Conservation (phyloP, 2,329 filamentous ascomycete genomes). For the Endothia cerciana region DNA sequence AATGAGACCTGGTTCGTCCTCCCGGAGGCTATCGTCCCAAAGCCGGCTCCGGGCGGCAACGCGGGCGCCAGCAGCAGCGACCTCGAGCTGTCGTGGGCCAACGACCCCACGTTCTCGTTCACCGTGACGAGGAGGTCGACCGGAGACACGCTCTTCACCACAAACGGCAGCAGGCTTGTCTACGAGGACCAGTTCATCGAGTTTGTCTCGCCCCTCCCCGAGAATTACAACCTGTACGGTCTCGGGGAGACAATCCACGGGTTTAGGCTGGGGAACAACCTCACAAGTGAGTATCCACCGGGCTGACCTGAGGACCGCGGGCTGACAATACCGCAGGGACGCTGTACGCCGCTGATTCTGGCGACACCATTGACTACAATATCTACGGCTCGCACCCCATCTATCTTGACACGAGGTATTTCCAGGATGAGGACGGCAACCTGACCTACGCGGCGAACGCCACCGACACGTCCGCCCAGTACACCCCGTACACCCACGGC, state of each 20-base stretch:
- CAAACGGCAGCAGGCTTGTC: slow-evolving; percentile 64
- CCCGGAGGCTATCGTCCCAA: slow-evolving; percentile 64
- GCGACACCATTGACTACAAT: slow-evolving; percentile 67
- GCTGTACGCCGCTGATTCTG: slow-evolving; percentile 68
- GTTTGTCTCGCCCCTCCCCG: slow-evolving; percentile 66
- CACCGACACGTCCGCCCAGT: slow-evolving; percentile 55
- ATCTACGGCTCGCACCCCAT: slow-evolving; percentile 79
- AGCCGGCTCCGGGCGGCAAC: slow-evolving; percentile 50
- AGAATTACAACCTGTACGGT: slow-evolving; percentile 77
- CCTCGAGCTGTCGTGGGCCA: slow-evolving; percentile 57
- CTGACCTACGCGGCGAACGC: slow-evolving; percentile 59
- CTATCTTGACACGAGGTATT: slow-evolving; percentile 81
- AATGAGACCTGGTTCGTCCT: slow-evolving; percentile 72
- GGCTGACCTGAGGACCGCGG: background rate
- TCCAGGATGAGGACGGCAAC: slow-evolving; percentile 55
- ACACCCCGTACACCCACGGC: slow-evolving; percentile 73
- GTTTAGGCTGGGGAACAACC: slow-evolving; percentile 72
- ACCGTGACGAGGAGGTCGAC: slow-evolving; percentile 61
- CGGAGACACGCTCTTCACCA: slow-evolving; percentile 70
- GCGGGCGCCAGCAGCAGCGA: slow-evolving; percentile 53
- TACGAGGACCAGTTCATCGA: slow-evolving; percentile 82
- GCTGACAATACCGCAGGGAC: slow-evolving; percentile 37
- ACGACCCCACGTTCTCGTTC: slow-evolving; percentile 69
- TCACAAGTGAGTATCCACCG: slow-evolving; percentile 55
- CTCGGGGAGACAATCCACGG: slow-evolving; percentile 75